Base-by-base conservation (phyloP, 306 rosid species). In the Hippophae rhamnoides region DNA sequence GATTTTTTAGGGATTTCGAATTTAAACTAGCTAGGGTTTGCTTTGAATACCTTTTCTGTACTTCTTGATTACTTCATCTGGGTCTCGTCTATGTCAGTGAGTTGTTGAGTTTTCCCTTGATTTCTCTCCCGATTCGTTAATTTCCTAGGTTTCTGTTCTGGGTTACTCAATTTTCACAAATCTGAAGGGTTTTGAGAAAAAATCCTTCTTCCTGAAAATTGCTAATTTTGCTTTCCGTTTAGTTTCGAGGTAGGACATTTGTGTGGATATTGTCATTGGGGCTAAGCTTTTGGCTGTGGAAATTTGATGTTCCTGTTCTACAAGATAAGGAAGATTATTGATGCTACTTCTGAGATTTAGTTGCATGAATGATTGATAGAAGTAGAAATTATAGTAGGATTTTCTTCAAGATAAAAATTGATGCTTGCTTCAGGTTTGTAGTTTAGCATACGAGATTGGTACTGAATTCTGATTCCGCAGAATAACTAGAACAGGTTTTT, bases 21-120 rank as follows among this genome's bases (percentile, higher is more conserved):
- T 31, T 73, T 56, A 63, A 70, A 61, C 38, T 31, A 56, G 66
- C 80, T 81, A 81, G 83, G 87, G 87, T 75, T 78, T 67, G 55
- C 78, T 75, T 58, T 81, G 54, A 48, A 43, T 59, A 60, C 82
- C 75, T 41, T 65, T 65, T 72, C 78, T 42, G 59, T 73, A 41
- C 72, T 56, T 64, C 61, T 71, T 54, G 52, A 72, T 77, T 71
- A 72, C 55, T 18, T 76, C 64, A 41, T 60, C 62, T 52, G 68
- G 68, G 74, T 43, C 38, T 31, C 38, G 5, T 31, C 38, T 2
- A 4, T 31, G 3, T 31, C 38, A 4, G 38, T 31, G 38, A 31
- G 38, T 31, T 31, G 38, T 31, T 50, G 67, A 51, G 42, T 62
- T 74, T 61, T 59, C 5, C 46, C 9, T 46, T 41, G 60, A 27